Conservation (phyloP, 331 rosid genomes). For the Stylosanthes scabra region DNA sequence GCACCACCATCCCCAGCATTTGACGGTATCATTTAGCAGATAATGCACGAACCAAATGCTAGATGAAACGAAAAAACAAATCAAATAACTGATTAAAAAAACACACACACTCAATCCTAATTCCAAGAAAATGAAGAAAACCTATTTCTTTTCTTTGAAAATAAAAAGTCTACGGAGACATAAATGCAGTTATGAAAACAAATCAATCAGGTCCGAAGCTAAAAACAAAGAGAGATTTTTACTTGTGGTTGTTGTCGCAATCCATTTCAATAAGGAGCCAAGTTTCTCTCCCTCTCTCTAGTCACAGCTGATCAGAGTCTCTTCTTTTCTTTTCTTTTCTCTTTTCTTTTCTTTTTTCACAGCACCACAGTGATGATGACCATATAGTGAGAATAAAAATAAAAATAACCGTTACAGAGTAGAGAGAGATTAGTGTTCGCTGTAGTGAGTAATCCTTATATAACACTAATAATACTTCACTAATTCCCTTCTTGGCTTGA, state of each 20-base stretch:
- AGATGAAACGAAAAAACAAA: not conserved
- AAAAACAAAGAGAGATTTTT: slow-evolving; percentile 46
- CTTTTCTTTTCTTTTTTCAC: slow-evolving; percentile 5
- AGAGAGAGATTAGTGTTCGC: slow-evolving; percentile 41
- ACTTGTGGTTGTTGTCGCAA: slow-evolving; percentile 61
- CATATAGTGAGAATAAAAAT: not conserved
- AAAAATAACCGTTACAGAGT: slow-evolving; percentile 62
- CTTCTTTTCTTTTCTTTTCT: not conserved
- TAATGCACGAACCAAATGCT: slow-evolving; percentile 27
- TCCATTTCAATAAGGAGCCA: slow-evolving; percentile 58
- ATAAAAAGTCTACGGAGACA: slow-evolving; percentile 33
- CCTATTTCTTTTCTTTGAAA: slow-evolving; percentile 11
- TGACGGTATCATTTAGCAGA: not conserved
- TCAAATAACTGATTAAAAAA: not conserved
- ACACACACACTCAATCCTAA: not conserved
- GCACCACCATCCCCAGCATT: slow-evolving; percentile 19
- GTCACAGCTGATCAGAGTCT: slow-evolving; percentile 38
- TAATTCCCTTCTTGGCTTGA: slow-evolving; percentile 43
- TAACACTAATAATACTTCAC: slow-evolving; percentile 6
- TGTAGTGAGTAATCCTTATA: not conserved
- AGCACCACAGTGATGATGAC: no score
- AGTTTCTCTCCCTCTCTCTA: slow-evolving; percentile 11
- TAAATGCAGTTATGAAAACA: slow-evolving; percentile 13
- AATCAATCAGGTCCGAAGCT: slow-evolving; percentile 8
- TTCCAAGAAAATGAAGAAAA: slow-evolving; percentile 15